phyloP scores from a whole-genome alignment of 441 rosid genomes.

The Pelargonium citronellum region DNA sequence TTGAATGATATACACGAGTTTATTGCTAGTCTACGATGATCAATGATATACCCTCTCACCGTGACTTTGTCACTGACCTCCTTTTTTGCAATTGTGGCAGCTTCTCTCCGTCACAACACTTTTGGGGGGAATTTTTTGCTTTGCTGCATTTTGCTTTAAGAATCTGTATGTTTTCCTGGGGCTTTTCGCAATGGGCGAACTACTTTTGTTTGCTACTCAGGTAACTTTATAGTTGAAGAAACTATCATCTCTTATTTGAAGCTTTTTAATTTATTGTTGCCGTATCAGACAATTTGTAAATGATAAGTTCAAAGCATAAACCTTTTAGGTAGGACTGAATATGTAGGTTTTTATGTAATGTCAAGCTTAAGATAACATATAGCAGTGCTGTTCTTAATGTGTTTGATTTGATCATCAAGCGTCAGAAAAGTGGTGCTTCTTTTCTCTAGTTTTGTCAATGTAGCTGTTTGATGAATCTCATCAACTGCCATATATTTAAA shows the following conservation, averaged over 20 bases:
- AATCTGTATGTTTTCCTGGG: conserved; percentile 82
- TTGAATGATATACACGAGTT: no score
- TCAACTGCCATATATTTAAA: background rate
- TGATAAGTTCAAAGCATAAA: background rate
- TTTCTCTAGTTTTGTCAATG: no score
- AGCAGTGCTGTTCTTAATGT: background rate
- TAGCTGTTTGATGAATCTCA: no score
- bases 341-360: background rate
- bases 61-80: conserved; percentile 4
- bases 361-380: background rate
- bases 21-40: background rate
- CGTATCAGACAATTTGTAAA: background rate
- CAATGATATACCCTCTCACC: background rate
- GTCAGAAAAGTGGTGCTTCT: no score
- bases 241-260: background rate
- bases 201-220: conserved; percentile 87
- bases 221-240: conserved; percentile 27
- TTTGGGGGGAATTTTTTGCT: conserved; percentile 73
- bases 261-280: background rate
- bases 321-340: background rate
- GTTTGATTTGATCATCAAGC: no score
- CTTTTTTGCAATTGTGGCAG: conserved; percentile 36
- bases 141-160: conserved; percentile 73
- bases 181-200: conserved; percentile 75
- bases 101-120: conserved; percentile 68